Evolutionary conservation across 805 yeast species (phyloP).

Genomic region (Lachancea fermentati): DNA sequence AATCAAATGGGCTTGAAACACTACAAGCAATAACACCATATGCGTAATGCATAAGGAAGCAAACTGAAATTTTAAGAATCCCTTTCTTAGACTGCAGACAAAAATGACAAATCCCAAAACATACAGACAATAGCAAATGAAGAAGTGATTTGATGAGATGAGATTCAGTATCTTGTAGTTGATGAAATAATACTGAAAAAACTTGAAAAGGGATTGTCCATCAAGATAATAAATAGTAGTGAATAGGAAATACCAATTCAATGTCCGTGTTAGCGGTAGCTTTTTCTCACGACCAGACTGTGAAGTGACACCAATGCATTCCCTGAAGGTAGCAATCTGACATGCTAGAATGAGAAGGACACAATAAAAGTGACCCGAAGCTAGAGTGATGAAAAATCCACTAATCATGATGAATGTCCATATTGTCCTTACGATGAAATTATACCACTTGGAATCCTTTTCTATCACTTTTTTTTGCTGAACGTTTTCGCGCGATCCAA

Average conservation of each 20-base stretch:
- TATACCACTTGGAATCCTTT: conserved; percentile 20
- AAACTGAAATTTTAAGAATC: conserved; percentile 86
- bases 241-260: conserved; percentile 88
- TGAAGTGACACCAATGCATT: conserved; percentile 81
- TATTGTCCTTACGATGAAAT: conserved; percentile 74
- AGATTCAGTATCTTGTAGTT: conserved; percentile 41
- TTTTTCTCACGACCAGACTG: conserved; percentile 75
- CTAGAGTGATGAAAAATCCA: conserved; percentile 61
- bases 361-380: conserved; percentile 82
- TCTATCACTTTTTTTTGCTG: not conserved
- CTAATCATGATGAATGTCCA: conserved; percentile 93
- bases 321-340: conserved; percentile 83
- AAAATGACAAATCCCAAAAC: conserved; percentile 85
- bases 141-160: conserved; percentile 71
- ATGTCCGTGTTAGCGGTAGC: conserved; percentile 71
- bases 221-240: conserved; percentile 88
- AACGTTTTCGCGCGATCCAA: not conserved
- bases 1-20: conserved; percentile 89
- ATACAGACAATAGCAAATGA: conserved; percentile 77
- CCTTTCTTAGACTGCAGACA: conserved; percentile 83
- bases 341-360: conserved; percentile 64
- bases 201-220: conserved; percentile 73
- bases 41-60: conserved; percentile 91
- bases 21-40: conserved; percentile 85
- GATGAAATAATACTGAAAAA: conserved; percentile 44